A percentile compares a stretch with the other conserved stretches of the same genome.
Evolutionary conservation across 1,284 basidiomycete species (phyloP).

Genomic region (Marasmius oreades): DNA sequence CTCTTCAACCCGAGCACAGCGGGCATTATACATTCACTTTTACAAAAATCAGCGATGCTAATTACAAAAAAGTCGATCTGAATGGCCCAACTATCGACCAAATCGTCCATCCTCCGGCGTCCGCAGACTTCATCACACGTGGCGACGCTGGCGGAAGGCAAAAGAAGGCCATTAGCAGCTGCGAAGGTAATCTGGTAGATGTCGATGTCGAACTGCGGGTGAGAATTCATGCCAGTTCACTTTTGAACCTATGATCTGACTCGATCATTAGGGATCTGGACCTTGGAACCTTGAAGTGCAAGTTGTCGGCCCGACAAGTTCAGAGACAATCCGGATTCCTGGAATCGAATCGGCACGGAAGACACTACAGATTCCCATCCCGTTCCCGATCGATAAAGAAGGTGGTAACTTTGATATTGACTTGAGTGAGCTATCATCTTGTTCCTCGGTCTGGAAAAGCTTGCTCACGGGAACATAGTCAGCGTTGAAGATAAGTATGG

Average conservation of each 20-base stretch:
- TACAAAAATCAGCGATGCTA: conserved; percentile 75
- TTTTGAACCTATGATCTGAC: neutral
- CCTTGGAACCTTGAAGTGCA: conserved; percentile 86
- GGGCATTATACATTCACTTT: conserved; percentile 91
- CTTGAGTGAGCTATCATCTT: conserved; percentile 45
- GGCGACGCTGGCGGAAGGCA: conserved; percentile 37
- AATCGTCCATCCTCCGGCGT: conserved; percentile 84
- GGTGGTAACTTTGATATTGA: conserved; percentile 83
- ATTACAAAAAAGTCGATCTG: conserved; percentile 76
- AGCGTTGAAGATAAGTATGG: conserved; percentile 88
- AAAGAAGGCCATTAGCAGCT: conserved; percentile 62
- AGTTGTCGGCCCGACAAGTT: conserved; percentile 63
- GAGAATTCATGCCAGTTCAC: conserved; percentile 20
- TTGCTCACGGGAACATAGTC: conserved; percentile 38
- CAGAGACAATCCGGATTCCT: conserved; percentile 54
- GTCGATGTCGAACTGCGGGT: conserved; percentile 79
- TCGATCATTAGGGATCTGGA: conserved; percentile 67
- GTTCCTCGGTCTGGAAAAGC: neutral
- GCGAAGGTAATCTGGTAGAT: conserved; percentile 70
- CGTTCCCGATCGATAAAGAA: conserved; percentile 59
- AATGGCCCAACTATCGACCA: conserved; percentile 77
- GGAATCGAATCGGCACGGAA: conserved; percentile 55
- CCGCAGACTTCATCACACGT: conserved; percentile 63
- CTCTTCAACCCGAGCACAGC: conserved; percentile 83
- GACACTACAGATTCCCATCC: conserved; percentile 65